Conservation (phyloP, 1,284 basidiomycete species). For the Stereum hirsutum region DNA sequence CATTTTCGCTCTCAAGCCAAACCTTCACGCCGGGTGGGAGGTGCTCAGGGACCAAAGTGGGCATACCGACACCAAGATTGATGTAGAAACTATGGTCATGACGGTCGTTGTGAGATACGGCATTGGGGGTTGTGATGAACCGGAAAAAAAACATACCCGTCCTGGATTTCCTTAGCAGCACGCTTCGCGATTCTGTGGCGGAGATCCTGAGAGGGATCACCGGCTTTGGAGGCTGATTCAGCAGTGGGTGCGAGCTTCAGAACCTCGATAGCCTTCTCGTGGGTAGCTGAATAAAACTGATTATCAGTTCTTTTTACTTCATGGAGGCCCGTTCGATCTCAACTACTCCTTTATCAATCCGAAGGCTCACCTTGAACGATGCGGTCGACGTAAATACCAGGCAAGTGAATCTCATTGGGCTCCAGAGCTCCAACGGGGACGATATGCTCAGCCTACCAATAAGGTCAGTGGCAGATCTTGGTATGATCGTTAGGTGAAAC, state of each 20-base stretch:
- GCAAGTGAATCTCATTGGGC: constrained; percentile 80
- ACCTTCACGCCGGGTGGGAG: constrained; percentile 68
- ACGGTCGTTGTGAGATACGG: too few species aligned
- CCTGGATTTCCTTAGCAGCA: constrained; percentile 82
- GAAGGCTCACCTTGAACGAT: too few species aligned
- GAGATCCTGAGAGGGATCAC: constrained; percentile 37
- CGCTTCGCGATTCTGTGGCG: constrained; percentile 75
- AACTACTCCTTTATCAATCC: too few species aligned
- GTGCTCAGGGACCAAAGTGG: constrained; percentile 80
- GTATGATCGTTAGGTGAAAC: neutral
- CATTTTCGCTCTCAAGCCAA: constrained; percentile 92
- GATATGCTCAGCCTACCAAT: constrained; percentile 74
- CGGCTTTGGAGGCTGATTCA: constrained; percentile 17
- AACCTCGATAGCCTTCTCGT: constrained; percentile 75
- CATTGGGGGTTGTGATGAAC: too few species aligned
- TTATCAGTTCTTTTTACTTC: too few species aligned
- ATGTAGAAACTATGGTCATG: too few species aligned
- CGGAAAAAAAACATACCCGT: too few species aligned
- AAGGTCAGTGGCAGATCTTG: neutral
- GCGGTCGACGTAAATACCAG: constrained; percentile 82
- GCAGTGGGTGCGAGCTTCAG: constrained; percentile 49
- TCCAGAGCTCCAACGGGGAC: constrained; percentile 79
- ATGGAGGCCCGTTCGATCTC: too few species aligned
- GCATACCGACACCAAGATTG: constrained; percentile 75
- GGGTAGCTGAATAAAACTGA: too few species aligned